Evolutionary conservation across 129 eudicot species (phyloP).

Genomic region (Pulicaria dysenterica): DNA sequence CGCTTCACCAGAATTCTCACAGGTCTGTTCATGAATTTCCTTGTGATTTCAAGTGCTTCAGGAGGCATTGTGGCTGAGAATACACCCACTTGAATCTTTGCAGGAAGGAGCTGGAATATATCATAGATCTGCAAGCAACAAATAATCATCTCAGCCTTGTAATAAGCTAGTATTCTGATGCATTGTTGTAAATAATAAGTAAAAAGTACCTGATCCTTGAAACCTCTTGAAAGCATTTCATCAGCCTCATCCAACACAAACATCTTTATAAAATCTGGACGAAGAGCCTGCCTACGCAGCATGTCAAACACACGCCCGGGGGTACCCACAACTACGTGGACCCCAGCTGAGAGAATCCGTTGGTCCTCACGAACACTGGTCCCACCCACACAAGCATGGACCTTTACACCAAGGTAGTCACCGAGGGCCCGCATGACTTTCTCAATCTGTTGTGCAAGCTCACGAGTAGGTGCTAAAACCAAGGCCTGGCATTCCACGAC

Average conservation of each 20-base stretch:
- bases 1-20: constrained; percentile 74
- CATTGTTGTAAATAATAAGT: no score
- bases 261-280: constrained; percentile 68
- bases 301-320: constrained; percentile 89
- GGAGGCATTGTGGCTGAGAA: constrained; percentile 81
- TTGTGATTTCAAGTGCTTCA: constrained; percentile 70
- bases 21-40: constrained; percentile 72
- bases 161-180: not conserved
- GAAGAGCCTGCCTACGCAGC: constrained; percentile 67
- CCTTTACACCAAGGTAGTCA: constrained; percentile 77
- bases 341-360: constrained; percentile 64
- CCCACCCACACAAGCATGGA: constrained; percentile 87
- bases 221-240: constrained; percentile 79
- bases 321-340: constrained; percentile 73
- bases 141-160: not conserved
- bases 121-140: constrained; percentile 51
- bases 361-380: constrained; percentile 88
- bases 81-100: constrained; percentile 74
- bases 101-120: constrained; percentile 64
- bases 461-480: constrained; percentile 83
- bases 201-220: constrained; percentile 66
- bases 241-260: constrained; percentile 82
- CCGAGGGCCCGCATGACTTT: constrained; percentile 81
- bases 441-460: constrained; percentile 76
- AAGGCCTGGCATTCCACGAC: constrained; percentile 73